Evolutionary conservation across 208 protist species (phyloP).

Genomic region (Lotmaria passim): DNA sequence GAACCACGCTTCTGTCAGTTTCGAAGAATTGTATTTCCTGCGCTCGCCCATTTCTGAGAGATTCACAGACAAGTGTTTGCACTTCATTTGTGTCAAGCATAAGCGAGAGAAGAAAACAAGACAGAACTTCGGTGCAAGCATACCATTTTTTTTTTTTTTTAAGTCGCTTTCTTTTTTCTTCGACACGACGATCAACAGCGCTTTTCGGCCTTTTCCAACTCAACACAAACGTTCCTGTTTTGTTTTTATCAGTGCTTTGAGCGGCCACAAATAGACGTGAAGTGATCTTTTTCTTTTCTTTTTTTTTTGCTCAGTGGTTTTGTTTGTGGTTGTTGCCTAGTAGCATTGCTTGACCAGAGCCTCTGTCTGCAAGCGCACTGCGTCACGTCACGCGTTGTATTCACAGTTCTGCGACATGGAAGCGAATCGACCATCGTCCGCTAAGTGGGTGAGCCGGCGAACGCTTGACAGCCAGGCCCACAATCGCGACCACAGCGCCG

Average conservation of each 20-base stretch:
- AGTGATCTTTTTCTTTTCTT: constrained; percentile 6
- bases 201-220: too few relatives aligned
- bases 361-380: background rate
- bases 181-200: background rate
- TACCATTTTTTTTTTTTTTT: background rate
- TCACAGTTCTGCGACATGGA: constrained; percentile 14
- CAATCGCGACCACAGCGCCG: constrained; percentile 27
- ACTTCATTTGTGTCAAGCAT: background rate
- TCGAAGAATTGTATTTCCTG: background rate
- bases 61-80: too few relatives aligned
- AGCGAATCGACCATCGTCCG: constrained; percentile 14
- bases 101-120: background rate
- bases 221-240: too few relatives aligned
- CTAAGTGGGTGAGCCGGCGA: constrained; percentile 39
- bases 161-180: constrained; percentile 20
- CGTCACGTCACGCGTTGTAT: background rate
- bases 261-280: too few relatives aligned
- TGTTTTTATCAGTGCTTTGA: too few relatives aligned
- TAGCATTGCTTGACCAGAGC: too few relatives aligned
- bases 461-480: constrained; percentile 36
- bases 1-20: background rate
- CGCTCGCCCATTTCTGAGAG: background rate
- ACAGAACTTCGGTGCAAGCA: background rate
- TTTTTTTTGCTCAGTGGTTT: constrained; percentile 19
- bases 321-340: too few relatives aligned